These are phyloP conservation scores for Penicillium sp. DNA, from an alignment of 2,329 filamentous ascomycete genomes.

Conservation along the genomic window DNA sequence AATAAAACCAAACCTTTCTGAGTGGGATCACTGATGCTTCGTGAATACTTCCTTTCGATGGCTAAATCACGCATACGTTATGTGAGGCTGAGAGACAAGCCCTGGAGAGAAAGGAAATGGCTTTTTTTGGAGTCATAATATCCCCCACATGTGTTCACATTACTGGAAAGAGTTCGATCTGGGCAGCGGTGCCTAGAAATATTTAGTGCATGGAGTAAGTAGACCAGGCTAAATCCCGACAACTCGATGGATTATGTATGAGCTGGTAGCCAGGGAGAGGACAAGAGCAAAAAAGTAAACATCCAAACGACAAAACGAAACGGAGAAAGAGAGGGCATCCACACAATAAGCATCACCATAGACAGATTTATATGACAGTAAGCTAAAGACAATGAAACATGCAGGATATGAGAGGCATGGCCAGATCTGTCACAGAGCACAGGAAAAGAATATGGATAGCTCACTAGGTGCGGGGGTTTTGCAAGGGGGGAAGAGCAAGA, in stretches of 20 bases:
- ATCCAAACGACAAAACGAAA: slow-evolving; percentile 14
- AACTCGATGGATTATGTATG: slow-evolving; percentile 9
- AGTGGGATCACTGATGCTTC: not conserved
- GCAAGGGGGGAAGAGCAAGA: slow-evolving; percentile 4
- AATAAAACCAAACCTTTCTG: not conserved
- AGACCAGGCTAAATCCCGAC: not conserved
- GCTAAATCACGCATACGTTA: not conserved
- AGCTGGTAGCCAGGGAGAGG: not conserved
- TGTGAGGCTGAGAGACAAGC: not conserved
- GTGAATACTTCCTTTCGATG: not conserved
- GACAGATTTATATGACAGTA: slow-evolving; percentile 14
- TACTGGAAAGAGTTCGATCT: not conserved
- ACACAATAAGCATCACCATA: slow-evolving; percentile 17
- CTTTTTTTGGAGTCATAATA: not conserved
- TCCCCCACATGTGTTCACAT: not conserved
- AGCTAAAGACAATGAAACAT: slow-evolving; percentile 7
- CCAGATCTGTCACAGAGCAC: slow-evolving; percentile 8
- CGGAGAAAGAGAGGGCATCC: slow-evolving; percentile 7
- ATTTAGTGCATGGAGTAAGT: not conserved
- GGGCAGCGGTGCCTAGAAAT: not conserved
- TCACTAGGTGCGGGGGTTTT: slow-evolving; percentile 18
- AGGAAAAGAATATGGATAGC: slow-evolving; percentile 12
- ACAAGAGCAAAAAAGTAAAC: slow-evolving; percentile 1
- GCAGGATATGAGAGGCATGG: slow-evolving; percentile 9
- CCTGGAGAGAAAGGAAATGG: not conserved